phyloP scores from a whole-genome alignment of 2,329 filamentous ascomycete genomes.

The Trichophyton mentagrophytes region DNA sequence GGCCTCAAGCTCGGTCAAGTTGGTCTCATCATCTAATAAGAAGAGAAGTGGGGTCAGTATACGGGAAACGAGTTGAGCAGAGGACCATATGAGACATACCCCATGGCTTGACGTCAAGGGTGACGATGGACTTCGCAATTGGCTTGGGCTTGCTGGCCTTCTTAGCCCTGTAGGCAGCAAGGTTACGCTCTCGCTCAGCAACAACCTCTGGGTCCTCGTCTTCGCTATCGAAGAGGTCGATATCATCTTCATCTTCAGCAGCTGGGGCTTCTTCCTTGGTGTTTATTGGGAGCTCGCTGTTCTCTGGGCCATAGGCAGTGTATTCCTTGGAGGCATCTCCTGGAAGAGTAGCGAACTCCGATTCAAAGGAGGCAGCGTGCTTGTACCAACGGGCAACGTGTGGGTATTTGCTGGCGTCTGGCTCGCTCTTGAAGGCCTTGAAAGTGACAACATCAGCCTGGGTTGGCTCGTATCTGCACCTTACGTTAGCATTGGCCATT shows the following conservation, averaged over 20 bases:
- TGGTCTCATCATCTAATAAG: constrained; percentile 72
- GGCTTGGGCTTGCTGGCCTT: constrained; percentile 88
- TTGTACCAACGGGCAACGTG: constrained; percentile 97
- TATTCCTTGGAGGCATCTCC: constrained; percentile 83
- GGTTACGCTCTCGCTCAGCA: constrained; percentile 71
- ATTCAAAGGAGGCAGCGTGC: constrained; percentile 87
- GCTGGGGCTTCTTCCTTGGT: constrained; percentile 67
- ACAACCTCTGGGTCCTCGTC: constrained; percentile 84
- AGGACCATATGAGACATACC: constrained; percentile 48
- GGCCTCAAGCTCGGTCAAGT: constrained; percentile 70
- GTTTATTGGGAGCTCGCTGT: constrained; percentile 63
- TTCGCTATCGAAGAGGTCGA: constrained; percentile 88
- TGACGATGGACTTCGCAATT: constrained; percentile 90
- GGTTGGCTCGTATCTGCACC: constrained; percentile 51
- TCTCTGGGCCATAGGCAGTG: constrained; percentile 84
- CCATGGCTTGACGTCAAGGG: constrained; percentile 96
- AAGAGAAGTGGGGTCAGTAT: not conserved
- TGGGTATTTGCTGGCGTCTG: constrained; percentile 76
- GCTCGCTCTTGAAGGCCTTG: constrained; percentile 70
- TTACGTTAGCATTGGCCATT: not conserved
- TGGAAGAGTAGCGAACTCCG: constrained; percentile 79
- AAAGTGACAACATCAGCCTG: constrained; percentile 94
- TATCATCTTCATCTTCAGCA: constrained; percentile 78
- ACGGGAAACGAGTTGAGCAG: not conserved
- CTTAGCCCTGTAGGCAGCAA: constrained; percentile 93